These are phyloP conservation scores for Suillus bovinus DNA, from an alignment of 768 basidiomycete species.

Conservation along the genomic window DNA sequence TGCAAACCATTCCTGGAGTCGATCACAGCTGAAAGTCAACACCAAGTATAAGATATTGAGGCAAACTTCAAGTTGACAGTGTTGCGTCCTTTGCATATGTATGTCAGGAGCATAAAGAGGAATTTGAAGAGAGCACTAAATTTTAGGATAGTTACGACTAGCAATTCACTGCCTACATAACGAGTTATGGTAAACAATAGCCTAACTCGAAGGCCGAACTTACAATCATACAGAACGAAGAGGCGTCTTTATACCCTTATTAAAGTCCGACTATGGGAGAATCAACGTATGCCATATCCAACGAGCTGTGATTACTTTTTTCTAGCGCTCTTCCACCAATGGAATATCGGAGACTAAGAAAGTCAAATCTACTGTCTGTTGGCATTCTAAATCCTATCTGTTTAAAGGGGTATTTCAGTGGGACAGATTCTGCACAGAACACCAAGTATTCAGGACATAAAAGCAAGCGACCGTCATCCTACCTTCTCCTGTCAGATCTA, in stretches of 20 bases:
- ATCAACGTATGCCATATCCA: neutral
- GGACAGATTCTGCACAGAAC: neutral
- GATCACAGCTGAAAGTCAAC: no score
- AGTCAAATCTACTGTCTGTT: neutral
- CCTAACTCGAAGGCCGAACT: neutral
- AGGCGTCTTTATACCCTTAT: no score
- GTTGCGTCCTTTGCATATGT: neutral
- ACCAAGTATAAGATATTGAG: no score
- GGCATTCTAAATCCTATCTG: neutral
- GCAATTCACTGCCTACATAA: neutral
- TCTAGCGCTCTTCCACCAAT: neutral
- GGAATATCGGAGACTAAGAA: neutral
- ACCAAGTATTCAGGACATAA: neutral
- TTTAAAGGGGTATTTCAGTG: neutral
- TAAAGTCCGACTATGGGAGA: neutral
- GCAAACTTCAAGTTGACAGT: no score
- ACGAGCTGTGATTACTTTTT: neutral
- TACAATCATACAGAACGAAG: neutral
- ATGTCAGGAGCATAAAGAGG: neutral
- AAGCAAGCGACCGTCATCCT: neutral
- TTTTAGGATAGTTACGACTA: neutral
- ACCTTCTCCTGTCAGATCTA: neutral
- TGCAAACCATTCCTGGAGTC: neutral
- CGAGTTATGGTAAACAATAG: neutral
- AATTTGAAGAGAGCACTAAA: neutral